Percentiles rank a stretch among this genome's conserved stretches.
These are phyloP conservation scores for Fusarium veterinarium DNA, from an alignment of 2,329 filamentous ascomycete species.

Conservation along the genomic window DNA sequence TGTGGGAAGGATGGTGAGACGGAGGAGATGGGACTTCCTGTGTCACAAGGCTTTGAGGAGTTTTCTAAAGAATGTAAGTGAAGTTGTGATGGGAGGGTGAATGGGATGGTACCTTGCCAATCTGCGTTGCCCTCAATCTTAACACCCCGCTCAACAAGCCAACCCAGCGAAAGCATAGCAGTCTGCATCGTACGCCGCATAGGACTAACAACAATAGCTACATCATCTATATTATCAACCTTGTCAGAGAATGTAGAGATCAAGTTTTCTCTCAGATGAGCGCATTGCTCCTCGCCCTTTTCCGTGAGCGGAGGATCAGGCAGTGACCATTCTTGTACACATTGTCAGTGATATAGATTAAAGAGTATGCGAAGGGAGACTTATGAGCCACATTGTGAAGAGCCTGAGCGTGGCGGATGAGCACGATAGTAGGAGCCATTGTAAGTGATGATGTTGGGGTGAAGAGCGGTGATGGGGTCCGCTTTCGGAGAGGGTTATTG, in stretches of 20 bases:
- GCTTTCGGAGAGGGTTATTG: conserved; percentile 16
- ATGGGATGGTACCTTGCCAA: conserved; percentile 68
- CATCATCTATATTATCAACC: conserved; percentile 47
- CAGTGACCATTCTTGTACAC: conserved; percentile 58
- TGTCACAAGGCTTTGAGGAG: conserved; percentile 69
- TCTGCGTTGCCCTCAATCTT: conserved; percentile 67
- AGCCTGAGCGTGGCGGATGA: conserved; percentile 89
- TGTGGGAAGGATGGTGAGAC: conserved; percentile 63
- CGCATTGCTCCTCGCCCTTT: conserved; percentile 62
- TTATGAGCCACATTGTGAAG: conserved; percentile 65
- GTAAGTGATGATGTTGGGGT: conserved; percentile 4
- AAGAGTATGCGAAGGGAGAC: conserved; percentile 42
- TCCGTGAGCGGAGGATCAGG: conserved; percentile 64
- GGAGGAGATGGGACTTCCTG: conserved; percentile 60
- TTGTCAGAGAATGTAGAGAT: conserved; percentile 52
- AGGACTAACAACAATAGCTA: conserved; percentile 70
- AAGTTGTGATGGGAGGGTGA: background rate
- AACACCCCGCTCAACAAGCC: conserved; percentile 66
- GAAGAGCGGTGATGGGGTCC: background rate
- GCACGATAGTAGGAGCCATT: conserved; percentile 73
- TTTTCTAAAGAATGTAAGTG: conserved; percentile 55
- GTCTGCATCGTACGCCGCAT: conserved; percentile 76
- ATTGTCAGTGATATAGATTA: conserved; percentile 10
- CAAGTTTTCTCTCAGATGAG: conserved; percentile 56
- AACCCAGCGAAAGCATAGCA: conserved; percentile 66